Percentiles rank a stretch among this genome's conserved stretches.
Evolutionary conservation across 1,139 yeast genomes (phyloP).

Genomic region (Candida sp.): DNA sequence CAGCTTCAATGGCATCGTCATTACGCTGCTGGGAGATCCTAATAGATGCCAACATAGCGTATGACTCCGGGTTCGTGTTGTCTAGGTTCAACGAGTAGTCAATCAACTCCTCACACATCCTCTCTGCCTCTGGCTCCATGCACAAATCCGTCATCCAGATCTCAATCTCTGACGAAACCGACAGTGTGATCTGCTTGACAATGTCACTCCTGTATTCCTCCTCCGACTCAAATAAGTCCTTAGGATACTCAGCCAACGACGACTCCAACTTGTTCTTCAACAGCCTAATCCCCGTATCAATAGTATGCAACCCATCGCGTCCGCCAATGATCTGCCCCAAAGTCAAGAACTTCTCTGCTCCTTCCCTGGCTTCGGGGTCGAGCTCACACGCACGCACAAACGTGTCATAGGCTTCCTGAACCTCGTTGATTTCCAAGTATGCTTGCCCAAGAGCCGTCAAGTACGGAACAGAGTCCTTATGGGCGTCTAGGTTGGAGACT

Average conservation of each 20-base stretch:
- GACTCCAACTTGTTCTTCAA: constrained; percentile 30
- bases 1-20: constrained; percentile 74
- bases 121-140: constrained; percentile 91
- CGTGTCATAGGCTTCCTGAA: constrained; percentile 76
- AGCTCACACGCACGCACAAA: constrained; percentile 66
- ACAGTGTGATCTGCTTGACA: constrained; percentile 65
- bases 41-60: constrained; percentile 84
- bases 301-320: constrained; percentile 66
- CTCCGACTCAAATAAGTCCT: constrained; percentile 29
- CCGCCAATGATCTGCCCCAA: constrained; percentile 94
- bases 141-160: constrained; percentile 99
- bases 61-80: constrained; percentile 71
- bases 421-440: constrained; percentile 75
- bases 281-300: constrained; percentile 65
- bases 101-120: constrained; percentile 75
- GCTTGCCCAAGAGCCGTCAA: constrained; percentile 68
- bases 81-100: constrained; percentile 68
- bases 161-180: constrained; percentile 85
- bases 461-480: constrained; percentile 34
- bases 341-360: constrained; percentile 84
- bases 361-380: constrained; percentile 68
- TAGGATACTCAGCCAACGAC: background rate
- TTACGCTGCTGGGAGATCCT: constrained; percentile 85
- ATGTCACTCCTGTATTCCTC: constrained; percentile 34
- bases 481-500: constrained; percentile 28